A percentile compares a stretch with the other conserved stretches of the same genome.
These are phyloP conservation scores for Penicillium subrubescens DNA, from an alignment of 495 filamentous ascomycete genomes.

Conservation along the genomic window DNA sequence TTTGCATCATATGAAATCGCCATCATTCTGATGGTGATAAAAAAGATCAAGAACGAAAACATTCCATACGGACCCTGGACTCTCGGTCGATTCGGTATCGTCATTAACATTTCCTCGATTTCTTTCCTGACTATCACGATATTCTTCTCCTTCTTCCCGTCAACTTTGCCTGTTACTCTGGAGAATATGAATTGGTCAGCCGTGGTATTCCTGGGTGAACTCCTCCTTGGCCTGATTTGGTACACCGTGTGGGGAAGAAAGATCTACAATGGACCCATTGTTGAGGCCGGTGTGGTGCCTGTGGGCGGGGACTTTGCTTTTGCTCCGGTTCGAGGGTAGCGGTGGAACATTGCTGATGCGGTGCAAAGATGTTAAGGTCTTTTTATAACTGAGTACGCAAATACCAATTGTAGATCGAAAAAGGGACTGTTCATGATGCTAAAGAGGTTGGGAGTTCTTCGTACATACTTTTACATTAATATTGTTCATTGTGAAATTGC, in stretches of 20 bases:
- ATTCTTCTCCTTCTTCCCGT: conserved; percentile 44
- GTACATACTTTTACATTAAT: too few species aligned
- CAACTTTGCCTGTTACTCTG: conserved; percentile 31
- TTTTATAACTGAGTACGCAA: background rate
- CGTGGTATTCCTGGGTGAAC: conserved; percentile 37
- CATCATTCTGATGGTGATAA: conserved; percentile 30
- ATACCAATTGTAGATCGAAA: background rate
- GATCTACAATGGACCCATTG: conserved; percentile 21
- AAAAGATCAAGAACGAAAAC: conserved; percentile 22
- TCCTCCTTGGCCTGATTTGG: conserved; percentile 28
- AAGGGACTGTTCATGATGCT: background rate
- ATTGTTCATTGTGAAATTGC: too few species aligned
- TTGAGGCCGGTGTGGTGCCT: conserved; percentile 14
- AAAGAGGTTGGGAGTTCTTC: too few species aligned
- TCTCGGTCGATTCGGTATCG: conserved; percentile 12
- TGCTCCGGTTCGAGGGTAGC: background rate
- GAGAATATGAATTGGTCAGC: conserved; percentile 48
- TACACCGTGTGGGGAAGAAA: conserved; percentile 24
- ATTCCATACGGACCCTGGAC: conserved; percentile 19
- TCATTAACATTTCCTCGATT: conserved; percentile 40
- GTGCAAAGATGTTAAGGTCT: background rate
- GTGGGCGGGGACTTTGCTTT: background rate
- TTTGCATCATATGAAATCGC: conserved; percentile 46
- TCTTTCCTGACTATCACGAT: conserved; percentile 36
- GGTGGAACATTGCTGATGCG: background rate